phyloP scores from a whole-genome alignment of 129 eudicot species.

The Tanacetum coccineum region DNA sequence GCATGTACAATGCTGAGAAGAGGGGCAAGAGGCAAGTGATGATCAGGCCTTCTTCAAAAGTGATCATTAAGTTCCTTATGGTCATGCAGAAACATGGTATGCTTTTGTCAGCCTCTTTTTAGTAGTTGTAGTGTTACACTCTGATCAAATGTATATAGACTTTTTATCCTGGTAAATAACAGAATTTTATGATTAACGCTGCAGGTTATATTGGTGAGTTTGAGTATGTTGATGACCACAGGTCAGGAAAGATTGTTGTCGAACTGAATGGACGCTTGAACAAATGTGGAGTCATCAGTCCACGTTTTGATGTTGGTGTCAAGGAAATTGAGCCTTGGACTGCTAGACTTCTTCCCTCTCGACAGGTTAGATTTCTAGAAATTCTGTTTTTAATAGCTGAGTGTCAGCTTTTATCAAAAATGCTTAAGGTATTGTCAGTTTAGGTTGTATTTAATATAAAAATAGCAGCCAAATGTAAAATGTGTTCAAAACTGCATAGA shows the following conservation, averaged over 20 bases:
- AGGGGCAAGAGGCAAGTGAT: conserved; percentile 77
- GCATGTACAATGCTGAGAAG: conserved; percentile 83
- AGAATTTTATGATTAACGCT: not conserved
- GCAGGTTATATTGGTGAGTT: conserved; percentile 72
- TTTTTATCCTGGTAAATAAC: not conserved
- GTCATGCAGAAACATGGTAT: conserved; percentile 79
- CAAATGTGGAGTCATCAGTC: conserved; percentile 81
- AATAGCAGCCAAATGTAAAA: no score
- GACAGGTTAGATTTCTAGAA: conserved; percentile 44
- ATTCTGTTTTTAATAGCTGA: not conserved
- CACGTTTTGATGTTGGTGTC: conserved; percentile 77
- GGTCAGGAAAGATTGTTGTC: conserved; percentile 78
- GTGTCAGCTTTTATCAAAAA: no score
- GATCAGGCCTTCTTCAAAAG: conserved; percentile 80
- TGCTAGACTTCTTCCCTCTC: conserved; percentile 68
- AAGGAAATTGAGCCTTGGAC: conserved; percentile 74
- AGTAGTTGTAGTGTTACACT: not conserved
- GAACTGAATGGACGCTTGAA: conserved; percentile 70
- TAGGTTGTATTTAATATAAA: no score
- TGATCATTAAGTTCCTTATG: conserved; percentile 62
- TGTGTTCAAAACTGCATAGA: no score
- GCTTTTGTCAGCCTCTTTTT: not conserved
- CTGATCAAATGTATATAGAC: not conserved
- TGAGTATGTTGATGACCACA: conserved; percentile 76
- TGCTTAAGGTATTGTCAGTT: no score